Evolutionary conservation across 495 filamentous ascomycete species (phyloP).

Genomic region (Hypoxylon fuscum): DNA sequence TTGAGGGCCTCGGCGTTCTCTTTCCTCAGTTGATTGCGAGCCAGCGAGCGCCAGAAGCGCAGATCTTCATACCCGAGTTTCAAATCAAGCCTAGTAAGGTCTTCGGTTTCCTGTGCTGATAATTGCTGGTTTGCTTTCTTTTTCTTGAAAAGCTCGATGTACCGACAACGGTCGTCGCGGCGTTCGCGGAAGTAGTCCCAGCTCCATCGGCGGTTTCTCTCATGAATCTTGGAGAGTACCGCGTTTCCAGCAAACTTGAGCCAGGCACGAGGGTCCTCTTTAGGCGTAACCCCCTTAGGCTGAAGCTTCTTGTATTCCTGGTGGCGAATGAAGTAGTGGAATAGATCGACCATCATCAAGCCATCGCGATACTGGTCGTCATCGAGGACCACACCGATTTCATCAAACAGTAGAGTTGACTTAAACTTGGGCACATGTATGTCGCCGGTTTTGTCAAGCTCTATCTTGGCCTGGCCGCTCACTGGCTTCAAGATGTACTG

Average conservation of each 20-base stretch:
- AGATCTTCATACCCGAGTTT: slow-evolving; percentile 96
- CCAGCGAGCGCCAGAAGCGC: slow-evolving; percentile 94
- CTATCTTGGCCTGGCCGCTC: slow-evolving; percentile 88
- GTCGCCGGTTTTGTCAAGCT: slow-evolving; percentile 90
- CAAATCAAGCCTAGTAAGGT: slow-evolving; percentile 79
- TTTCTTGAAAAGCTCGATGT: slow-evolving; percentile 96
- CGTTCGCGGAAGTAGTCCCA: slow-evolving; percentile 95
- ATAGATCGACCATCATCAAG: slow-evolving; percentile 96
- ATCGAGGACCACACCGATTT: slow-evolving; percentile 93
- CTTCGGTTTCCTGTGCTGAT: slow-evolving; percentile 71
- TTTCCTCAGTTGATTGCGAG: slow-evolving; percentile 92
- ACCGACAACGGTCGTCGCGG: slow-evolving; percentile 85
- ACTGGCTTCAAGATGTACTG: slow-evolving; percentile 97
- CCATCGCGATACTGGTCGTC: slow-evolving; percentile 97
- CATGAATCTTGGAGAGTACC: slow-evolving; percentile 91
- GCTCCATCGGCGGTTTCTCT: slow-evolving; percentile 87
- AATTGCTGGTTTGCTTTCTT: slow-evolving; percentile 81
- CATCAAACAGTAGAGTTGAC: slow-evolving; percentile 89
- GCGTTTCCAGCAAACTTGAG: slow-evolving; percentile 87
- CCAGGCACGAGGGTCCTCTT: slow-evolving; percentile 93
- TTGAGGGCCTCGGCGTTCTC: slow-evolving; percentile 82
- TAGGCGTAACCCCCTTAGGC: slow-evolving; percentile 80
- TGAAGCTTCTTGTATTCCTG: slow-evolving; percentile 96
- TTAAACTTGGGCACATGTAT: slow-evolving; percentile 86
- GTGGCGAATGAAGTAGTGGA: slow-evolving; percentile 97